Percentiles rank a stretch among this genome's conserved stretches.
phyloP scores from a whole-genome alignment of 345 rosid genomes.

The Murraya koenigii region DNA sequence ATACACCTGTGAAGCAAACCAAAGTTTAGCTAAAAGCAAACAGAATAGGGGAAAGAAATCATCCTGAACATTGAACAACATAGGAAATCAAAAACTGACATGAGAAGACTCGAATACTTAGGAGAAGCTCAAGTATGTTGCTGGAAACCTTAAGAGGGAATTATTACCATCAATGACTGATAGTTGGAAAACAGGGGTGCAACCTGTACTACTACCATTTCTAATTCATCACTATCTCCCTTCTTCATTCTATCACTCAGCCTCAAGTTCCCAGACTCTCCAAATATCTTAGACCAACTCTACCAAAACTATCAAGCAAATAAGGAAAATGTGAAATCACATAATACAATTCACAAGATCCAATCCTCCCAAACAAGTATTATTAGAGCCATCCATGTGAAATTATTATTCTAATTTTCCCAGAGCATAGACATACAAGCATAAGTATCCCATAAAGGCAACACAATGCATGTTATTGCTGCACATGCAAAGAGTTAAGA shows the following conservation, averaged over 20 bases:
- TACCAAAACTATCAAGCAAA: not conserved
- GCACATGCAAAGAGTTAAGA: not conserved
- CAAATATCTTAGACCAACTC: not conserved
- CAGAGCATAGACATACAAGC: not conserved
- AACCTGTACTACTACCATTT: not conserved
- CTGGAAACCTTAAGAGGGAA: not conserved
- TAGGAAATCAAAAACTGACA: no score
- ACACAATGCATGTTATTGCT: not conserved
- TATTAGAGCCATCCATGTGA: not conserved
- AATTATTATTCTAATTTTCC: not conserved
- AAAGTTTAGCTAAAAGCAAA: no score
- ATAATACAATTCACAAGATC: no score
- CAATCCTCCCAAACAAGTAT: not conserved
- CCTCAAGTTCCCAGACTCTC: not conserved
- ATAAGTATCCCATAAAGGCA: not conserved
- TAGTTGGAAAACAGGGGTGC: not conserved
- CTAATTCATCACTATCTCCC: not conserved
- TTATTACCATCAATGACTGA: not conserved
- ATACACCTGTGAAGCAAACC: no score
- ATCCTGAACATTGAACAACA: no score
- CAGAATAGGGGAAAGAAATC: no score
- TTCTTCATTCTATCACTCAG: not conserved
- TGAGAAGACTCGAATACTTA: no score
- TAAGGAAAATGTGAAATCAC: not conserved
- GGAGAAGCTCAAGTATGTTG: no score